Conservation (phyloP, 106 monocot species). For the Platanthera guangdongensis region DNA sequence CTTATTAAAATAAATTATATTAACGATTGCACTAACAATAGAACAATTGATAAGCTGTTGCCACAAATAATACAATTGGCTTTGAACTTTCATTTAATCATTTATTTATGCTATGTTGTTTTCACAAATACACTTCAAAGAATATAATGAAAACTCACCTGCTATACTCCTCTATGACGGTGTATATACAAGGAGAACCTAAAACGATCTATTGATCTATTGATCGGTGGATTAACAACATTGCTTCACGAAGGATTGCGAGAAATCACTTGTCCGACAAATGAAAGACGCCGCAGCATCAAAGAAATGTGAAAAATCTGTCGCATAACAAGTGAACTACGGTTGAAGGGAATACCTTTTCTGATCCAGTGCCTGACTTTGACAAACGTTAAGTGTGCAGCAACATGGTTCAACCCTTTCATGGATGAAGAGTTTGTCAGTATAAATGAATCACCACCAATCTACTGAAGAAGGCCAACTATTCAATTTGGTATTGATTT, state of each 20-base stretch:
- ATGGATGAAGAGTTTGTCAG: neutral
- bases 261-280: neutral
- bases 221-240: neutral
- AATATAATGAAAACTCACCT: neutral
- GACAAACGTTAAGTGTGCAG: neutral
- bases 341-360: neutral
- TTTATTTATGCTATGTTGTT: neutral
- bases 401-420: neutral
- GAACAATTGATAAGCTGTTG: neutral
- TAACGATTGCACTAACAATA: neutral
- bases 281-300: neutral
- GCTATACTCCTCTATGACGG: neutral
- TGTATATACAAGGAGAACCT: neutral
- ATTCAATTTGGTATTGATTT: neutral
- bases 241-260: neutral
- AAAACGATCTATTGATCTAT: slow-evolving; percentile 2
- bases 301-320: neutral
- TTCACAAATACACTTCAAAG: neutral
- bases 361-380: neutral
- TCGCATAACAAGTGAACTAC: neutral
- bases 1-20: neutral
- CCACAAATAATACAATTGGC: neutral
- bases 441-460: neutral
- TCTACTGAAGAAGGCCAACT: neutral
- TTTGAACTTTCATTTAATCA: neutral